Conservation (phyloP, 306 rosid species). For the Herpetospermum pedunculosum region DNA sequence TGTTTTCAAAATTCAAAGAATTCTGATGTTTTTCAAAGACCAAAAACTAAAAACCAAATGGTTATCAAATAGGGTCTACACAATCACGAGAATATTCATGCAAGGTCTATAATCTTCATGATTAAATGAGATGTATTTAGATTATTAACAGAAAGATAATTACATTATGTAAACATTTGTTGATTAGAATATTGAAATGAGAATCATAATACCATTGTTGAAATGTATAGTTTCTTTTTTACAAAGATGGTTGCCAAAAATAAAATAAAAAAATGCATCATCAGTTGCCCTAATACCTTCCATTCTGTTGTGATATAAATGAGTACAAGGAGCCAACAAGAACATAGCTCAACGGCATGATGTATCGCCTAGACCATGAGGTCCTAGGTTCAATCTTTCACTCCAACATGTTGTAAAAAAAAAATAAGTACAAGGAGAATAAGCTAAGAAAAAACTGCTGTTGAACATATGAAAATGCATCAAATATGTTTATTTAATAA, state of each 20-base stretch:
- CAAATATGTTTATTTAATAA: too few species aligned
- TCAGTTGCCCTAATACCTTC: background rate
- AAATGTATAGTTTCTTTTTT: background rate
- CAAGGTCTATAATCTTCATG: background rate
- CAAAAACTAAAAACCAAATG: too few species aligned
- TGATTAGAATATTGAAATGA: background rate
- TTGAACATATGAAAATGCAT: too few species aligned
- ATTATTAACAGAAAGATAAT: background rate
- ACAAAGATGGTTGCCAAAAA: background rate
- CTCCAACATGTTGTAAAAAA: too few species aligned
- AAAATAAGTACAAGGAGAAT: too few species aligned
- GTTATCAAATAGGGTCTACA: too few species aligned
- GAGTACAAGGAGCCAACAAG: too few species aligned
- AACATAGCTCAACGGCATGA: too few species aligned
- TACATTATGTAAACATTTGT: background rate
- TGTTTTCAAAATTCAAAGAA: too few species aligned
- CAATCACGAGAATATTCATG: background rate
- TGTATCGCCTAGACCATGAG: too few species aligned
- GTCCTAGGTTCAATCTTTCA: too few species aligned
- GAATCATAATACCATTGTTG: background rate
- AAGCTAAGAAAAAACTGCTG: background rate
- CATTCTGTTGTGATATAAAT: background rate
- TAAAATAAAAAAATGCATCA: background rate
- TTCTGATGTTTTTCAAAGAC: too few species aligned
- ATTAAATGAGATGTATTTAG: background rate